Evolutionary conservation across 306 rosid genomes (phyloP).

Genomic region (Ormosia semicastrata): DNA sequence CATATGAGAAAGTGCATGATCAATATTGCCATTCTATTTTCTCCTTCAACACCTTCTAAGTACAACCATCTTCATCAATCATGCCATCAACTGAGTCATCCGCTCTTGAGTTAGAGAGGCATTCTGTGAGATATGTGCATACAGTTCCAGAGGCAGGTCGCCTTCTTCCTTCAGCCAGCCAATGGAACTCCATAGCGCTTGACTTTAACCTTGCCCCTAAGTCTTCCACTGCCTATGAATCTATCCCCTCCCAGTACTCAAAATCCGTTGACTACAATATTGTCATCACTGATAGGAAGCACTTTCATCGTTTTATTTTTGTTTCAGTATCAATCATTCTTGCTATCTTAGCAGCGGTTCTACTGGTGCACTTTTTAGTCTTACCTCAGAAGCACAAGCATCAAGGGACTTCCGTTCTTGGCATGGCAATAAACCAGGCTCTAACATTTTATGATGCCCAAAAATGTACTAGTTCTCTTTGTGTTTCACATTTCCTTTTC

Average conservation of each 20-base stretch:
- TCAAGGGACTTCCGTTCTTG: slow-evolving; percentile 50
- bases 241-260: slow-evolving; percentile 50
- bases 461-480: slow-evolving; percentile 50
- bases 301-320: slow-evolving; percentile 45
- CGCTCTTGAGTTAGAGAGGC: slow-evolving; percentile 31
- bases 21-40: not conserved
- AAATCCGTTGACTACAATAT: slow-evolving; percentile 58
- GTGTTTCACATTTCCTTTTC: not conserved
- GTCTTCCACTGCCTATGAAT: slow-evolving; percentile 45
- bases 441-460: slow-evolving; percentile 79
- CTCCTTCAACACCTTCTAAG: not conserved
- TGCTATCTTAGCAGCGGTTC: slow-evolving; percentile 37
- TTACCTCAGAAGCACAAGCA: slow-evolving; percentile 43
- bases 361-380: slow-evolving; percentile 37
- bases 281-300: slow-evolving; percentile 47
- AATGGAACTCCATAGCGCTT: slow-evolving; percentile 48
- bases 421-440: slow-evolving; percentile 66
- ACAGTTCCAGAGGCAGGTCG: slow-evolving; percentile 53
- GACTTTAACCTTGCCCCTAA: slow-evolving; percentile 39
- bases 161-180: slow-evolving; percentile 61
- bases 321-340: slow-evolving; percentile 25
- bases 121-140: slow-evolving; percentile 39
- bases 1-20: not conserved
- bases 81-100: slow-evolving; percentile 31
- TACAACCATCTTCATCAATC: not conserved